phyloP scores from a whole-genome alignment of 805 yeast genomes.

The Candida adriatica region DNA sequence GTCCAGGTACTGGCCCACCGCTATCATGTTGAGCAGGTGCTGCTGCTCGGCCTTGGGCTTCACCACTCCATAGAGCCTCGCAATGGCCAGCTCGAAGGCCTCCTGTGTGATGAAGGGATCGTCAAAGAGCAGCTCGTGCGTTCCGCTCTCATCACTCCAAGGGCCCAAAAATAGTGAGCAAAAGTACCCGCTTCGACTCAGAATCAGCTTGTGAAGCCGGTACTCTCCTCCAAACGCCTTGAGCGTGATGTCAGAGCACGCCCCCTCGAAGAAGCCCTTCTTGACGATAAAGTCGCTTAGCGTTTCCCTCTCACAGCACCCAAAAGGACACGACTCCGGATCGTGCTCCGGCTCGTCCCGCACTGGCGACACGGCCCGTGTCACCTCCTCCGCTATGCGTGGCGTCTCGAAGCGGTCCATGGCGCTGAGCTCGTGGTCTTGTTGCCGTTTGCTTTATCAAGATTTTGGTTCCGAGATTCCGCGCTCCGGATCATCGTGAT shows the following conservation, averaged over 20 bases:
- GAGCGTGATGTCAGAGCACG: conserved; percentile 41
- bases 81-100: conserved; percentile 43
- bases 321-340: conserved; percentile 21
- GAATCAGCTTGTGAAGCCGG: conserved; percentile 38
- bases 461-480: too few relatives aligned
- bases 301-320: conserved; percentile 22
- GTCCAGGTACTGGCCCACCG: conserved; percentile 43
- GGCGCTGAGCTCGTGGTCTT: too few relatives aligned
- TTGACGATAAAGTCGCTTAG: conserved; percentile 28
- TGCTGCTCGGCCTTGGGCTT: conserved; percentile 27
- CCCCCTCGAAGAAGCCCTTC: conserved; percentile 37
- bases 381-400: too few relatives aligned
- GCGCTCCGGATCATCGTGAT: too few relatives aligned
- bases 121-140: conserved; percentile 30
- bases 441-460: too few relatives aligned
- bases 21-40: conserved; percentile 37
- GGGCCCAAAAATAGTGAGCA: conserved; percentile 34
- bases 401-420: too few relatives aligned
- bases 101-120: conserved; percentile 35
- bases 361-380: too few relatives aligned
- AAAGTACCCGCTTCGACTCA: conserved; percentile 42
- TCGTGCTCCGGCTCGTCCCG: conserved; percentile 4
- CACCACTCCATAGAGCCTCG: conserved; percentile 38
- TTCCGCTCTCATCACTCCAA: conserved; percentile 31
- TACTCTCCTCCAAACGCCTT: conserved; percentile 40